Conservation (phyloP, 306 rosid genomes). For the Quercus ilex region DNA sequence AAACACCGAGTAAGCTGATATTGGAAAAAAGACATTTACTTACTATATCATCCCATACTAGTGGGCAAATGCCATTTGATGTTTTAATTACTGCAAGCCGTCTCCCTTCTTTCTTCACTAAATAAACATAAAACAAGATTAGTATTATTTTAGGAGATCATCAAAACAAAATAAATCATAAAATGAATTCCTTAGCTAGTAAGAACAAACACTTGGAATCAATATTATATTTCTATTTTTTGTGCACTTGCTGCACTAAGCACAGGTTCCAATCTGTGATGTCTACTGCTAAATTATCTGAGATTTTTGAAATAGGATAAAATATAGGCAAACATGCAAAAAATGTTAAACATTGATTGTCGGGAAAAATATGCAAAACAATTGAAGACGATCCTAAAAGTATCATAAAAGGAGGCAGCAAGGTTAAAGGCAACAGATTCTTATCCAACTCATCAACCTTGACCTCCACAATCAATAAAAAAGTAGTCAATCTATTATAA, state of each 20-base stretch:
- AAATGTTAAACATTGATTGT: neutral
- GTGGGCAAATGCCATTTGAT: constrained; percentile 73
- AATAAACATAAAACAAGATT: constrained; percentile 19
- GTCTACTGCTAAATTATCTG: neutral
- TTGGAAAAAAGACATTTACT: constrained; percentile 28
- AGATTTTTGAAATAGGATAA: neutral
- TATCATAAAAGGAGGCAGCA: too few species aligned
- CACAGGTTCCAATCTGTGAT: neutral
- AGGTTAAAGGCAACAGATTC: too few species aligned
- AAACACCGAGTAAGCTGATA: constrained; percentile 7
- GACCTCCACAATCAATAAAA: too few species aligned
- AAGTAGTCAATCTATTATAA: too few species aligned
- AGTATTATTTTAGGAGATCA: neutral
- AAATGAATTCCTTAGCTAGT: neutral
- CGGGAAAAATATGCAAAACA: too few species aligned
- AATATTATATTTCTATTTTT: neutral
- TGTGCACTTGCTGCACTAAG: neutral
- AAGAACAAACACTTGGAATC: neutral
- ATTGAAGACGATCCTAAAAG: too few species aligned
- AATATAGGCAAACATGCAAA: neutral
- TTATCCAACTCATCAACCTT: too few species aligned
- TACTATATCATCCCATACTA: constrained; percentile 87
- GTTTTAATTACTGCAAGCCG: constrained; percentile 65
- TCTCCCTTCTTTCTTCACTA: constrained; percentile 86
- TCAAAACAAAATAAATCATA: constrained; percentile 8